Percentiles rank a stretch among this genome's conserved stretches.
These are phyloP conservation scores for Pestalotiopsis sp. DNA, from an alignment of 2,329 filamentous ascomycete species.

Conservation along the genomic window DNA sequence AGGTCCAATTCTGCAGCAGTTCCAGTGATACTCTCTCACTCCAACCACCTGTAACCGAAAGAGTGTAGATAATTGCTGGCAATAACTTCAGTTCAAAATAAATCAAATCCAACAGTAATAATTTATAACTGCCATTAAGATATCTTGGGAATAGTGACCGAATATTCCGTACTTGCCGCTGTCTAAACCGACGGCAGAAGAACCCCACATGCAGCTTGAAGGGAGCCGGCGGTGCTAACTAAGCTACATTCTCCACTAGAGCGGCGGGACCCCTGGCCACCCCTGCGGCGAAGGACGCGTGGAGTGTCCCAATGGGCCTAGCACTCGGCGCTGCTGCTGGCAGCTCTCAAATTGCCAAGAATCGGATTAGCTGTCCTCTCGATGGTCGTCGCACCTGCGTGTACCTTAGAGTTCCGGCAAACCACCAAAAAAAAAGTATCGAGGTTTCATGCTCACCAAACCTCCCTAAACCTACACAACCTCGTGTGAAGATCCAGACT, in stretches of 20 bases:
- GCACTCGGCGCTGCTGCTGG: too few relatives aligned
- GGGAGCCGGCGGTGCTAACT: neutral
- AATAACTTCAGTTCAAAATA: too few relatives aligned
- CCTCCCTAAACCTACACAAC: constrained; percentile 11
- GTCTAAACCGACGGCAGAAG: neutral
- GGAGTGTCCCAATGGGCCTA: neutral
- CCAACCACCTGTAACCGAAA: too few relatives aligned
- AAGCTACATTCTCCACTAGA: neutral
- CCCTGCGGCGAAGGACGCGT: neutral
- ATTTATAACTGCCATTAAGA: neutral
- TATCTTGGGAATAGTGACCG: neutral
- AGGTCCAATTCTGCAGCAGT: too few relatives aligned
- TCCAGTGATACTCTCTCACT: too few relatives aligned
- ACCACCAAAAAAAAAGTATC: constrained; percentile 9
- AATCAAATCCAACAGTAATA: too few relatives aligned
- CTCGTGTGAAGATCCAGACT: constrained; percentile 5
- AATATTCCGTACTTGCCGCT: neutral
- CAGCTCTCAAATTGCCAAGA: neutral
- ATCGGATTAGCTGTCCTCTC: neutral
- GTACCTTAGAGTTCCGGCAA: neutral
- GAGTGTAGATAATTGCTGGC: too few relatives aligned
- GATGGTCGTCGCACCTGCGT: neutral
- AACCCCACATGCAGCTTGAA: neutral
- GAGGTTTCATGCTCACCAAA: constrained; percentile 15
- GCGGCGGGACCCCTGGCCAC: neutral